phyloP scores from a whole-genome alignment of 2,329 filamentous ascomycete genomes.

The Fusarium pseudonygamai region DNA sequence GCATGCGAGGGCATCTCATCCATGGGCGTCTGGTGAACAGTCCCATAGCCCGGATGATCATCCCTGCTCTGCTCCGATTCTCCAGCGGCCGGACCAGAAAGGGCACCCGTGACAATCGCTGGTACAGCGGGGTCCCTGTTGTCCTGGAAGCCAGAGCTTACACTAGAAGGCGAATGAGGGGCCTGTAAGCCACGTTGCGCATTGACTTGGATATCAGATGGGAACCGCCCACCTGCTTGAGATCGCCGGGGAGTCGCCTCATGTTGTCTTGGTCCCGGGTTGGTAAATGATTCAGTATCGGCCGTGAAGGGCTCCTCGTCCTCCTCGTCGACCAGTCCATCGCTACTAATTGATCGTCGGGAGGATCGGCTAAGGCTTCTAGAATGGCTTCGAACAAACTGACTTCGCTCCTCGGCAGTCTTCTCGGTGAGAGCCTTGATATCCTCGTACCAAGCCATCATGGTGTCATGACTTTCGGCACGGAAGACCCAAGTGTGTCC shows the following conservation, averaged over 20 bases:
- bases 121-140: conserved; percentile 67
- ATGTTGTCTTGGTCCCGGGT: conserved; percentile 58
- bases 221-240: conserved; percentile 95
- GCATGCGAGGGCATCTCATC: conserved; percentile 62
- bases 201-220: conserved; percentile 90
- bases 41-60: conserved; percentile 54
- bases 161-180: conserved; percentile 82
- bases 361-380: conserved; percentile 78
- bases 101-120: conserved; percentile 65
- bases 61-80: conserved; percentile 46
- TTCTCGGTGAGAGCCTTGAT: conserved; percentile 90
- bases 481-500: conserved; percentile 78
- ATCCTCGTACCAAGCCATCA: conserved; percentile 96
- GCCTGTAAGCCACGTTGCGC: conserved; percentile 80
- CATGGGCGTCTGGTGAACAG: conserved; percentile 56
- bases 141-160: conserved; percentile 70
- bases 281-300: conserved; percentile 57
- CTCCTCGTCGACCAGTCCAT: conserved; percentile 80
- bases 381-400: conserved; percentile 84
- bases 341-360: conserved; percentile 72
- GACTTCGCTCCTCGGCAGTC: conserved; percentile 85
- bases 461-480: conserved; percentile 83
- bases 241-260: conserved; percentile 71
- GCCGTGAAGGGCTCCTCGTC: conserved; percentile 71
- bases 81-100: conserved; percentile 52